Evolutionary conservation across 345 rosid species (phyloP).

Genomic region (Jatropha curcas): DNA sequence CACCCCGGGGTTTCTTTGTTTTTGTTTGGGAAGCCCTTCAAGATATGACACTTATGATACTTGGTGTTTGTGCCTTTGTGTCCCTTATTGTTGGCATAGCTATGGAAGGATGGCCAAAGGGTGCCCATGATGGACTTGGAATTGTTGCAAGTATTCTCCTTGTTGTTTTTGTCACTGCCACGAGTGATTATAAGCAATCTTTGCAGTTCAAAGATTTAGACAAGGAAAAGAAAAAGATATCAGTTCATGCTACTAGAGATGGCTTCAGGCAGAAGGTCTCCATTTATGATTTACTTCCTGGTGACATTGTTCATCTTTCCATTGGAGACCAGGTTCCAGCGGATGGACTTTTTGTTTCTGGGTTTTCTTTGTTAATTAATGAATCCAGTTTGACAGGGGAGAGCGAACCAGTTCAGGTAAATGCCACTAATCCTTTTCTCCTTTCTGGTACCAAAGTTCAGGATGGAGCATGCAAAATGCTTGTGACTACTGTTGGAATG

Average conservation of each 20-base stretch:
- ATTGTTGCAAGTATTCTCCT: conserved; percentile 84
- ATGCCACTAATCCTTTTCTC: conserved; percentile 65
- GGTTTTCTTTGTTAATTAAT: conserved; percentile 83
- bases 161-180: conserved; percentile 89
- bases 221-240: conserved; percentile 88
- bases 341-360: conserved; percentile 84
- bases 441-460: conserved; percentile 91
- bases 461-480: conserved; percentile 92
- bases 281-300: conserved; percentile 78
- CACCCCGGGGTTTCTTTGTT: conserved; percentile 72
- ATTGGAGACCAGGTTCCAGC: conserved; percentile 96
- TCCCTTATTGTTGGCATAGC: conserved; percentile 80
- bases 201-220: conserved; percentile 87
- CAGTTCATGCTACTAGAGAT: conserved; percentile 71
- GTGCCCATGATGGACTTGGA: conserved; percentile 95
- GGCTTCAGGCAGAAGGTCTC: conserved; percentile 88
- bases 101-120: conserved; percentile 95
- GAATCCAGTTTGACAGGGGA: conserved; percentile 95
- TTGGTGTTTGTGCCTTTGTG: conserved; percentile 82
- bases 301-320: conserved; percentile 85
- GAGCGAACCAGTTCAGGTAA: conserved; percentile 77
- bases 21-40: conserved; percentile 96
- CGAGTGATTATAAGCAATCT: conserved; percentile 85
- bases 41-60: conserved; percentile 88
- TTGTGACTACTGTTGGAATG: conserved; percentile 92